Evolutionary conservation across 1,139 yeast genomes (phyloP).

Genomic region (Sporopachydermia cereana): DNA sequence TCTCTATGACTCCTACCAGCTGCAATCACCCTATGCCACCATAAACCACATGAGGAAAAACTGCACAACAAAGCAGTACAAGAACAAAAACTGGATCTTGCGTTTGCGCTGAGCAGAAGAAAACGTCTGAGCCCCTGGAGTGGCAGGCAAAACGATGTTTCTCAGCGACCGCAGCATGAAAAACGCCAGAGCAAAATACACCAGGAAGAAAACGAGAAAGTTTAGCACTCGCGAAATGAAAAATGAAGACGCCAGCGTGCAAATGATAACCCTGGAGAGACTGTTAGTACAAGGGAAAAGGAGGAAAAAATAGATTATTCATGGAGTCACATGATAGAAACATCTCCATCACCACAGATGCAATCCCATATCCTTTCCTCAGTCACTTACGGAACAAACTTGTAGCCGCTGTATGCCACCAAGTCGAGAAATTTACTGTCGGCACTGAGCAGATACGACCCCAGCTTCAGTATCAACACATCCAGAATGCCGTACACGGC

Average conservation of each 20-base stretch:
- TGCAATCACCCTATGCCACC: constrained; percentile 21
- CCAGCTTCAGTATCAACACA: constrained; percentile 45
- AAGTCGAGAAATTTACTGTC: constrained; percentile 64
- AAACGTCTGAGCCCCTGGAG: constrained; percentile 38
- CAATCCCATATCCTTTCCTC: constrained; percentile 19
- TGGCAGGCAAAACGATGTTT: constrained; percentile 54
- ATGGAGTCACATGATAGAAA: too few species aligned
- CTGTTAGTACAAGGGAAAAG: neutral
- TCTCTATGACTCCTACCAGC: too few species aligned
- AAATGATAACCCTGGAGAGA: constrained; percentile 17
- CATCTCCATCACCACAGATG: constrained; percentile 11
- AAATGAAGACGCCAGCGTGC: constrained; percentile 20
- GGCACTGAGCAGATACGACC: constrained; percentile 49
- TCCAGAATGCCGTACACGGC: constrained; percentile 75
- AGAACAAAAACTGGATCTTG: constrained; percentile 75
- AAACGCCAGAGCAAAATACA: constrained; percentile 40
- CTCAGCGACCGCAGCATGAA: constrained; percentile 77
- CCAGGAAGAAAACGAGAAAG: constrained; percentile 31
- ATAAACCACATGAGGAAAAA: constrained; percentile 46
- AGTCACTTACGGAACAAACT: constrained; percentile 67
- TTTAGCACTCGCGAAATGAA: constrained; percentile 28
- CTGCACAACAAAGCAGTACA: constrained; percentile 79
- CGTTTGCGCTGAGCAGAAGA: constrained; percentile 65
- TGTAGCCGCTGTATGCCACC: constrained; percentile 86
- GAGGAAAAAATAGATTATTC: too few species aligned